These are phyloP conservation scores for Nannizzia gypsea DNA, from an alignment of 2,329 filamentous ascomycete genomes.

Conservation along the genomic window DNA sequence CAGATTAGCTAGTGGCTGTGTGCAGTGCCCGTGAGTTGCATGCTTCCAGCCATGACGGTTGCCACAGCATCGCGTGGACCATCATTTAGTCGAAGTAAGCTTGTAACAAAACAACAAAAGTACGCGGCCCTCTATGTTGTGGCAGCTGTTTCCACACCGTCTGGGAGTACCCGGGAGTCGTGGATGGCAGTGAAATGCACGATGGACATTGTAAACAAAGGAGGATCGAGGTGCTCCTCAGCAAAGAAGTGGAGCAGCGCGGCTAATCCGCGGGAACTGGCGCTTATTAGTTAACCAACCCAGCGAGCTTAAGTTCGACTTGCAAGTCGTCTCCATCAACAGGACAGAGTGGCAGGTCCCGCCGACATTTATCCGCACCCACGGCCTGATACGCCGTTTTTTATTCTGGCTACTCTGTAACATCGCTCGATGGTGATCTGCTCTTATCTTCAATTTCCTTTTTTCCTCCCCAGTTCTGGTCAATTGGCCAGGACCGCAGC, in stretches of 20 bases:
- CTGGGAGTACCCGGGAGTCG: background rate
- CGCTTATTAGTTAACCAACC: background rate
- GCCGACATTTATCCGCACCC: background rate
- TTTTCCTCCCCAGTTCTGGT: slow-evolving; percentile 10
- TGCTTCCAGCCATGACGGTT: background rate
- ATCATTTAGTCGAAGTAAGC: background rate
- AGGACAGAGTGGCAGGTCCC: slow-evolving; percentile 2
- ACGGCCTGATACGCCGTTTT: background rate
- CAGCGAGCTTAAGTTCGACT: background rate
- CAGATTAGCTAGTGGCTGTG: background rate
- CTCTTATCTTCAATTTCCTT: background rate
- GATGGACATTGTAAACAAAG: background rate
- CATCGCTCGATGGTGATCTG: background rate
- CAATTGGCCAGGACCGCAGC: slow-evolving; percentile 13
- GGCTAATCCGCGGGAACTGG: background rate
- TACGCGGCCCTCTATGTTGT: background rate
- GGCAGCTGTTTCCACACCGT: background rate
- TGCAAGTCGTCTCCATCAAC: background rate
- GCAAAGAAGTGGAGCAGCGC: background rate
- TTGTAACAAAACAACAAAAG: background rate
- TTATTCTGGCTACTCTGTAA: background rate
- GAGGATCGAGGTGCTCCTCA: background rate
- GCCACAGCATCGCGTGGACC: background rate
- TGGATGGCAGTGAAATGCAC: background rate
- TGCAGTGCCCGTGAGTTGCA: background rate